Conservation (phyloP, 2,329 filamentous ascomycete species). For the Coniella vitis region DNA sequence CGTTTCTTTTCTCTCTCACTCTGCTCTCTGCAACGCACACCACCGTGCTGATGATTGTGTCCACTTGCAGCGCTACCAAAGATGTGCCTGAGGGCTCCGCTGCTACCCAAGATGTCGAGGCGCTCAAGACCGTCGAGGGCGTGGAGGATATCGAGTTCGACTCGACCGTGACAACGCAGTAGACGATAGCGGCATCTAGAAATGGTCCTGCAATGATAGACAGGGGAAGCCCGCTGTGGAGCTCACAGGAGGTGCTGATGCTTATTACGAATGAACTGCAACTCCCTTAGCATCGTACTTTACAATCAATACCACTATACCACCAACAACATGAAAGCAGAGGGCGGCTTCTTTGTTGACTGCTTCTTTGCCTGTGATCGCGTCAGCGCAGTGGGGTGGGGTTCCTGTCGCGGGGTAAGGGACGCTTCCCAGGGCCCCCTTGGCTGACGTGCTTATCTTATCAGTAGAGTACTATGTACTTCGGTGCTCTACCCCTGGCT, state of each 20-base stretch:
- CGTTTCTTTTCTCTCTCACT: neutral
- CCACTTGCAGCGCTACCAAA: conserved; percentile 46
- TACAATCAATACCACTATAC: conserved; percentile 4
- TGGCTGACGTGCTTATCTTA: conserved; percentile 6
- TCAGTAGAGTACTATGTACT: no score
- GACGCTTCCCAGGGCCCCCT: conserved; percentile 1
- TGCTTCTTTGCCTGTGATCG: no score
- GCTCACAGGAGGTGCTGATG: no score
- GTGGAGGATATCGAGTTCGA: conserved; percentile 72
- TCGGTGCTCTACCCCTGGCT: neutral
- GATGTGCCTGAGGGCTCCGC: conserved; percentile 63
- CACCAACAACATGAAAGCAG: neutral
- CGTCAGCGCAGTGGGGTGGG: neutral
- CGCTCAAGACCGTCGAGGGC: conserved; percentile 60
- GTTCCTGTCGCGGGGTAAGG: conserved; percentile 11
- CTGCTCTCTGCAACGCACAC: conserved; percentile 6
- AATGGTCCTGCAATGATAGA: neutral
- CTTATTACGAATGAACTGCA: no score
- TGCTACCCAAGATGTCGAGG: conserved; percentile 30
- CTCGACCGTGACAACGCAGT: conserved; percentile 64
- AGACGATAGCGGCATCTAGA: conserved; percentile 24
- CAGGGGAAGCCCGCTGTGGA: no score
- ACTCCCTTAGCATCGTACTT: no score
- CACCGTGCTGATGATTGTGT: neutral
- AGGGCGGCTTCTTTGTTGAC: no score